phyloP scores from a whole-genome alignment of 2,329 filamentous ascomycete genomes.

The Aspergillus aculeatus region DNA sequence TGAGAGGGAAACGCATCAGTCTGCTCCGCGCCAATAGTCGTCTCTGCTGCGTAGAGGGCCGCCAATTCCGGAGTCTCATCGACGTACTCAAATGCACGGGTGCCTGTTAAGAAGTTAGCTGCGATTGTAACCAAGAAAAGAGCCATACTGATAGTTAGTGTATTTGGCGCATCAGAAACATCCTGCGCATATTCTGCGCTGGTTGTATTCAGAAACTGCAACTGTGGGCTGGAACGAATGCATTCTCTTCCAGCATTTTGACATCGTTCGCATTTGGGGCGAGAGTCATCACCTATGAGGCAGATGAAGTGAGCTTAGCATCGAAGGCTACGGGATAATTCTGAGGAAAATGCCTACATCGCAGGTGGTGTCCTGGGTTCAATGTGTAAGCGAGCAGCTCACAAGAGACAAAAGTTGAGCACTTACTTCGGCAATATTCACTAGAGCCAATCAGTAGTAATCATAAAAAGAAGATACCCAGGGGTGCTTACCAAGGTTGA shows the following conservation, averaged over 20 bases:
- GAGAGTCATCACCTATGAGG: conserved; percentile 8
- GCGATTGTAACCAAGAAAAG: not conserved
- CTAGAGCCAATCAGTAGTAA: not conserved
- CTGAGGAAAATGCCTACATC: conserved; percentile 1
- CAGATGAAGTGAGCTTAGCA: not conserved
- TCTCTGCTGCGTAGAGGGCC: not conserved
- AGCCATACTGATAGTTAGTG: not conserved
- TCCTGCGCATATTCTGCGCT: not conserved
- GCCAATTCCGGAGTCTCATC: conserved; percentile 14
- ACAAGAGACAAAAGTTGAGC: not conserved
- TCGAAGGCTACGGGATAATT: not conserved
- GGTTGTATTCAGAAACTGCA: conserved; percentile 8
- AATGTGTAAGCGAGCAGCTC: not conserved
- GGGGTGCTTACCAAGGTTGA: conserved; percentile 3
- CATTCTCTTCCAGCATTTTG: conserved; percentile 10
- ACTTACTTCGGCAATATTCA: conserved; percentile 19
- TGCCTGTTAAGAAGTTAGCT: not conserved
- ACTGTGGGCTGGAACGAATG: not conserved
- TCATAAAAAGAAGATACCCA: not conserved
- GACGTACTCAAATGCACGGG: conserved; percentile 3
- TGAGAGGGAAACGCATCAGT: not conserved
- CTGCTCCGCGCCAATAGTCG: not conserved
- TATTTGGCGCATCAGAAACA: not conserved
- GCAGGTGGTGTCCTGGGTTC: not conserved
- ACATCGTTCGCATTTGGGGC: conserved; percentile 13